Base-by-base conservation (phyloP, 108 stramenopile species). In the Cyclostephanos invisitatus region DNA sequence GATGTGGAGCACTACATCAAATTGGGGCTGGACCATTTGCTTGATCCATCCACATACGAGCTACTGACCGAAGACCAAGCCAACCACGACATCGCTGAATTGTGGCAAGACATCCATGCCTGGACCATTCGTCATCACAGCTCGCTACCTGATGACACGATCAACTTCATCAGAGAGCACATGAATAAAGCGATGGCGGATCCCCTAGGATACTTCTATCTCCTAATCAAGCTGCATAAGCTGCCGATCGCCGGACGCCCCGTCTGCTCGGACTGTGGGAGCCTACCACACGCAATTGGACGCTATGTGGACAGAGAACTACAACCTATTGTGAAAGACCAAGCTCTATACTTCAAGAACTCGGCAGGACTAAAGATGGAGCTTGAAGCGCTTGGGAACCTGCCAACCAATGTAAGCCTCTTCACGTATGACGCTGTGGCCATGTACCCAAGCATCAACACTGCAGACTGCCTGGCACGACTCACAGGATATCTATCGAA, bases 171-270 rank as follows among this genome's bases (percentile, higher is more conserved):
- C 15, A 6, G 47, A 18, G 14, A 35, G 20, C 27, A 48, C 5
- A 22, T 70, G 57, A n/a, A n/a, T n/a, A n/a, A n/a, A n/a, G n/a
- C n/a, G n/a, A n/a, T n/a, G n/a, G n/a, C n/a, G n/a, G n/a, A n/a
- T n/a, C n/a, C n/a, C n/a, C n/a, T n/a, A n/a, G n/a, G 61, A 42
- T 10, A 55, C 3, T 71, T 70, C 46, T 77, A 70, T 29, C 29
- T 71, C 0, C 3, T 58, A 6, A 62, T 51, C 63, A 77, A 77
- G 24, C 24, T 72, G 7, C 75, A 77, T n/a, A 77, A 77, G 44
- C 2, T 24, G 2, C 69, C 75, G 3, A 3, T 62, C 5, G 3
- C 32, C 0, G 69, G 68, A 24, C 1, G 75, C 1, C 69, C 75
- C 37, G 70, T 77, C n/a, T n/a, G n/a, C n/a, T n/a, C n/a, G n/a